Percentiles rank a stretch among this genome's conserved stretches.
Conservation (phyloP, 192 early-diverging fungal species). For the Chytriomyces confervae region DNA sequence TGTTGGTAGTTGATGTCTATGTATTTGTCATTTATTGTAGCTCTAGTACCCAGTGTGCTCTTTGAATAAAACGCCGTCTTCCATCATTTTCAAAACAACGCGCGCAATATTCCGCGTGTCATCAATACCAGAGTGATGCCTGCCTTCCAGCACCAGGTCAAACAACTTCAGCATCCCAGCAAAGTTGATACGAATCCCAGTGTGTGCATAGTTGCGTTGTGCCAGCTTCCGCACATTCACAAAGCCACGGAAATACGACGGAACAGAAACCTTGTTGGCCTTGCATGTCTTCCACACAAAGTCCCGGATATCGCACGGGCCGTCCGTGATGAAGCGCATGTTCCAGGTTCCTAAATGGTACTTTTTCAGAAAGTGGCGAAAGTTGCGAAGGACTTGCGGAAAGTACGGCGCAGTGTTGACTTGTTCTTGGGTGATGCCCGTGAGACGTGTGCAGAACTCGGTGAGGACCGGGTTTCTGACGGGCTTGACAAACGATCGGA, state of each 20-base stretch:
- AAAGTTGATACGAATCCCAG: conserved; percentile 53
- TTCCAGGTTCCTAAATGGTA: background rate
- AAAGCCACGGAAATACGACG: conserved; percentile 66
- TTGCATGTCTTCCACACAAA: conserved; percentile 77
- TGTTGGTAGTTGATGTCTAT: background rate
- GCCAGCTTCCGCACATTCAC: conserved; percentile 77
- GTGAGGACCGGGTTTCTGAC: conserved; percentile 68
- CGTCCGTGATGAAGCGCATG: conserved; percentile 46
- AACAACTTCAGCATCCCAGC: conserved; percentile 63
- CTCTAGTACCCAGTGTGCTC: background rate
- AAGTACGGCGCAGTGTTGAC: conserved; percentile 43
- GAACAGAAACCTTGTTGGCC: conserved; percentile 53
- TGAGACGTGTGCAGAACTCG: conserved; percentile 75
- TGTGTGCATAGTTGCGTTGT: conserved; percentile 50
- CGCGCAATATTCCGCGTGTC: conserved; percentile 79
- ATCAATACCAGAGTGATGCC: conserved; percentile 80
- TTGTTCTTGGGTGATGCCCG: conserved; percentile 78
- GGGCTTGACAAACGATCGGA: conserved; percentile 77
- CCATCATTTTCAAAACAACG: background rate
- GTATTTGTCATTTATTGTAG: background rate
- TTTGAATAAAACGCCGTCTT: background rate
- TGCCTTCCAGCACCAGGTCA: conserved; percentile 67
- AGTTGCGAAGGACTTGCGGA: conserved; percentile 35
- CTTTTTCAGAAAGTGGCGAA: conserved; percentile 40
- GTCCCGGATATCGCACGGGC: conserved; percentile 81